Base-by-base conservation (phyloP, 768 basidiomycete species). In the Tulasnella sp. region DNA sequence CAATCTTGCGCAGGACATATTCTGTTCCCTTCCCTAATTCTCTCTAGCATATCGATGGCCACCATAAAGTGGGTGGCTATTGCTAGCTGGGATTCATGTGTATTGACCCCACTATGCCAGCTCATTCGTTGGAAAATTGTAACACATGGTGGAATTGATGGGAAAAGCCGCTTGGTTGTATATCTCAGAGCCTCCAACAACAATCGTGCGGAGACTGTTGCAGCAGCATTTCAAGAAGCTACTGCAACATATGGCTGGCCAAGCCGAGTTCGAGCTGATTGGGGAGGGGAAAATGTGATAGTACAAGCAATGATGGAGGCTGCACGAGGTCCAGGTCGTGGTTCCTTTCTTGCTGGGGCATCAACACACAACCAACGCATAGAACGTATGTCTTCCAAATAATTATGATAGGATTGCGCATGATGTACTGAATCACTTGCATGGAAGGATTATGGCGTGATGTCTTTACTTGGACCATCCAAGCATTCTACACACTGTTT, bases 71-170 rank as follows among this genome's bases (percentile, higher is more conserved):
- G 75, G 61, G 37, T 37, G 11, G 11, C 40, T 40, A 7, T 40
- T 40, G 2, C 4, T 40, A 40, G 40, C 9, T 40, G 40, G 9
- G 9, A 3, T 9, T 40, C 40, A 40, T 7, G 9, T 40, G 40
- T 40, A 13, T 7, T 40, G 6, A 40, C 3, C 3, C 9, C 40
- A 40, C 40, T 9, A 1, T 40, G 42, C 84, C 85, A 83, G 6
- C 83, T 86, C 16, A 86, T 86, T 69, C 78, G 71, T 4, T 86
- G 82, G 81, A 82, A 82, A 67, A 82, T 86, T 61, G 84, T 86
- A 3, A 83, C 84, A 3, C 86, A 87, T 80, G 84, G 83, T 0
- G 86, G 86, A 75, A 84, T 87, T 13, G 86, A 88, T 74, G 86
- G 87, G 0, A 84, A 84, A 72, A 85, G 85, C 10, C 81, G 85